Base-by-base conservation (phyloP, 805 yeast genomes). In the Metschnikowia santaceciliae region DNA sequence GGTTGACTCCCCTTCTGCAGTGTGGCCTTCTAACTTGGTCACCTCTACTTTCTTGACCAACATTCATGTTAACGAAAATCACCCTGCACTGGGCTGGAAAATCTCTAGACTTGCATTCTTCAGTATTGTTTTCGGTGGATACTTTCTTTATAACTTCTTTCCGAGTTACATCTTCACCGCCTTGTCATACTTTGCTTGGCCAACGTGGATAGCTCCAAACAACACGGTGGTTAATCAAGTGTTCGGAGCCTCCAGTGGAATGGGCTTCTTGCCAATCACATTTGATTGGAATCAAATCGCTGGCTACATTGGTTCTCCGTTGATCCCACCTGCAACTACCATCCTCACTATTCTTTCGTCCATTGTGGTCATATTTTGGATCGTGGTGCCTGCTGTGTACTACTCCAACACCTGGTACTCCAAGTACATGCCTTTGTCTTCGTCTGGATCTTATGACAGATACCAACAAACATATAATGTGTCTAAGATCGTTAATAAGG, bases 1-100 rank as follows among this genome's bases (percentile, higher is more conserved):
- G 54, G 84, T 86, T 14, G 78, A 78, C 51, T 86, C 90, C 4
- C 76, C 84, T 4, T 70, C 81, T n/a, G 79, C 83, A 66, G 75
- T 84, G 47, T 87, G 91, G 91, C 92, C 92, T 4, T 66, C 80
- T 1, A 78, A 77, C 59, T 72, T 86, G 62, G 86, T 83, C 47
- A 74, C 83, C 4, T 61, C 81, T 26, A 82, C 86, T 20, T 76
- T 83, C 56, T 63, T 69, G 73, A 79, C 69, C 71, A 80, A 61
- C 75, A 77, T 67, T 71, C 83, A 65, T 76, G 72, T 66, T 54
- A 75, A 61, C 68, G 71, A 77, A 55, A 77, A 78, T 63, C 80
- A 80, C 59, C 65, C 67, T 6, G 81, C 85, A 30, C 69, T 81
- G 54, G 84, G 86, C 3, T 84, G 89, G 88, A 78, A 68, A 40